Conservation (phyloP, 1,284 basidiomycete genomes). For the Microbotryum lychnidis-dioicae region DNA sequence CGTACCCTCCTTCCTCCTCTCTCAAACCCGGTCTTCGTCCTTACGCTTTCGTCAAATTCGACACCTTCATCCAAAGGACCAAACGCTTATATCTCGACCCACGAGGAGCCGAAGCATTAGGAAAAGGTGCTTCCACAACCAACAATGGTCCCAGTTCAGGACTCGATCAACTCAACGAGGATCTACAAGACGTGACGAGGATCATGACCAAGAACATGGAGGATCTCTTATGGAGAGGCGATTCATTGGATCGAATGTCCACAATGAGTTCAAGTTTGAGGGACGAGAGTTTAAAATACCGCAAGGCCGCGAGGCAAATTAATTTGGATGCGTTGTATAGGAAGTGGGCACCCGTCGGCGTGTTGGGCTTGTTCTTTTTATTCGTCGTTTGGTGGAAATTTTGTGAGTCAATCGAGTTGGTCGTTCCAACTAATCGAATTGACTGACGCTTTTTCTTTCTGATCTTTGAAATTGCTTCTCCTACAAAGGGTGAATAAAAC, state of each 20-base stretch:
- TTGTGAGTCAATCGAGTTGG: slow-evolving; percentile 32
- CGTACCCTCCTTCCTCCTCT: slow-evolving; percentile 32
- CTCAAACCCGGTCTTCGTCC: slow-evolving; percentile 49
- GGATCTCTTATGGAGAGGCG: slow-evolving; percentile 93
- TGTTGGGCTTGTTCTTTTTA: slow-evolving; percentile 67
- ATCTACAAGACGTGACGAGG: slow-evolving; percentile 91
- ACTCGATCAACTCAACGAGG: slow-evolving; percentile 85
- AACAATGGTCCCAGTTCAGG: slow-evolving; percentile 17
- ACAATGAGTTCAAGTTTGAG: slow-evolving; percentile 93
- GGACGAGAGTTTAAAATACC: slow-evolving; percentile 94
- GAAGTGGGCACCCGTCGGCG: slow-evolving; percentile 88
- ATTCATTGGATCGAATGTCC: slow-evolving; percentile 95
- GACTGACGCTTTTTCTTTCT: too few relatives aligned
- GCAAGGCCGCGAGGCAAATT: slow-evolving; percentile 89
- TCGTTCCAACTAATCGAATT: too few relatives aligned
- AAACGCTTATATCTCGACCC: slow-evolving; percentile 91
- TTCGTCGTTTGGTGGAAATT: slow-evolving; percentile 90
- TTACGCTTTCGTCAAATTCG: slow-evolving; percentile 93
- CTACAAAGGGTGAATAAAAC: too few relatives aligned
- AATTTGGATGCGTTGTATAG: slow-evolving; percentile 88
- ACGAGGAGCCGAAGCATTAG: slow-evolving; percentile 61
- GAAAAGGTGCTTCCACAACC: not conserved
- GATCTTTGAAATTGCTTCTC: too few relatives aligned
- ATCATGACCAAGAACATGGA: slow-evolving; percentile 99
- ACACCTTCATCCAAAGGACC: slow-evolving; percentile 98